phyloP scores from a whole-genome alignment of 2,329 filamentous ascomycete species.

The Fusarium sp. region DNA sequence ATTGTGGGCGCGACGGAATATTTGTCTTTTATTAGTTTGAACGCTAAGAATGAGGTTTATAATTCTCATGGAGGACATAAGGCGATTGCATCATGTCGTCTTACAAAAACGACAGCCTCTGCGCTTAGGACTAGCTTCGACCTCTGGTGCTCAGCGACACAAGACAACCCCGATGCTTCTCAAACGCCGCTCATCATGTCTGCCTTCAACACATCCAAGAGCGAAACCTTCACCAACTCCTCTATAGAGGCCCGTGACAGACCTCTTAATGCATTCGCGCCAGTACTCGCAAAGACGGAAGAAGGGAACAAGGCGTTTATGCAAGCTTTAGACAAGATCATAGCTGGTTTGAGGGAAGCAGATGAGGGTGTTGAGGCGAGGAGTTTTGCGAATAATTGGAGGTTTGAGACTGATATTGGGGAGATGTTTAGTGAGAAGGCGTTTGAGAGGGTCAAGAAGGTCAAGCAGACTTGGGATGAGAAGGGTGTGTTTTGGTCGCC shows the following conservation, averaged over 20 bases:
- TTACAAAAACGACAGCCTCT: slow-evolving; percentile 22
- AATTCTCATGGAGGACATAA: slow-evolving; percentile 49
- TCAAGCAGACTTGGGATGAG: slow-evolving; percentile 43
- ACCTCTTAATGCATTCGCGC: slow-evolving; percentile 15
- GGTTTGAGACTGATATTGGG: slow-evolving; percentile 24
- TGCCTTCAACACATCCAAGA: slow-evolving; percentile 27
- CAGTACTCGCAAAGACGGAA: slow-evolving; percentile 22
- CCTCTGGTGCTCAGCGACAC: slow-evolving; percentile 41
- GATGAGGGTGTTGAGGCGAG: slow-evolving; percentile 20
- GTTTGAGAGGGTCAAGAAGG: slow-evolving; percentile 27
- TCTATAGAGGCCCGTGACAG: slow-evolving; percentile 43
- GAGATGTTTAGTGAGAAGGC: slow-evolving; percentile 37
- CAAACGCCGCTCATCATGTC: slow-evolving; percentile 31
- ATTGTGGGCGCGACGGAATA: slow-evolving; percentile 41
- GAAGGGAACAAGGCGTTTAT: slow-evolving; percentile 17
- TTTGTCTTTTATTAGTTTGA: slow-evolving; percentile 36
- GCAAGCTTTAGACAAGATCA: slow-evolving; percentile 12
- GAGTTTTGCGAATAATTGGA: slow-evolving; percentile 41
- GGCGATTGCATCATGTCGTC: slow-evolving; percentile 38
- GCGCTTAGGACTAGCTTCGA: slow-evolving; percentile 41
- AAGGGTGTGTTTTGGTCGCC: slow-evolving; percentile 46
- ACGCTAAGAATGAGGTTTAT: slow-evolving; percentile 36
- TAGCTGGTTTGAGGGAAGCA: slow-evolving; percentile 12
- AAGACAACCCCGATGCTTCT: slow-evolving; percentile 28
- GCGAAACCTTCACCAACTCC: neutral